Conservation (phyloP, 106 monocot genomes). For the Iris macrosiphon region DNA sequence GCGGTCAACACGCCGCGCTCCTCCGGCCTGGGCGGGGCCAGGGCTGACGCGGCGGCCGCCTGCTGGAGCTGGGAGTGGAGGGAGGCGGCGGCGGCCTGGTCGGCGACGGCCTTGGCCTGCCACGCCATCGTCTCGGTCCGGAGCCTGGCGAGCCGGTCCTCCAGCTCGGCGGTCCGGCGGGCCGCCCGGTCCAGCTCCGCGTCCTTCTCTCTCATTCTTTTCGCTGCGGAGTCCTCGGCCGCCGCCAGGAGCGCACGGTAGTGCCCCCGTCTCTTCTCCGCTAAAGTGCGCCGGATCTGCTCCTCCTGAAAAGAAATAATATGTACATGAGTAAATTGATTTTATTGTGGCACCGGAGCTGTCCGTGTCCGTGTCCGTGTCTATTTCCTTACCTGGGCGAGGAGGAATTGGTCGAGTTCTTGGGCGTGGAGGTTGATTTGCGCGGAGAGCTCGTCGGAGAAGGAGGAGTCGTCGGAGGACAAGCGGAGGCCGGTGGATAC, state of each 20-base stretch:
- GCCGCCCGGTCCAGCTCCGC: slow-evolving; percentile 24
- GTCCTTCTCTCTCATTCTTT: slow-evolving; percentile 27
- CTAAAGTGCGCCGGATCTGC: slow-evolving; percentile 49
- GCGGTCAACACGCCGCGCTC: too few species aligned
- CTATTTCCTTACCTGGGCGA: slow-evolving; percentile 44
- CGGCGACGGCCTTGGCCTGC: slow-evolving; percentile 31
- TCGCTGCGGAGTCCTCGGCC: slow-evolving; percentile 6
- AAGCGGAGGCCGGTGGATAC: slow-evolving; percentile 68
- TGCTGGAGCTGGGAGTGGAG: too few species aligned
- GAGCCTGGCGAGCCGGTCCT: slow-evolving; percentile 13
- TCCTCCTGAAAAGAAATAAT: slow-evolving; percentile 42
- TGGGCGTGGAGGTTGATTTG: slow-evolving; percentile 33
- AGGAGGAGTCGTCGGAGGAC: slow-evolving; percentile 34
- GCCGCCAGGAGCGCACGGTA: slow-evolving; percentile 17
- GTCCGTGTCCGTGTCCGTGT: too few species aligned
- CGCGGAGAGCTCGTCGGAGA: slow-evolving; percentile 28
- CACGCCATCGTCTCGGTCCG: slow-evolving; percentile 22
- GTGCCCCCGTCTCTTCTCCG: slow-evolving; percentile 15
- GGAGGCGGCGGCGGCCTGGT: too few species aligned
- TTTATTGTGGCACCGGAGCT: too few species aligned
- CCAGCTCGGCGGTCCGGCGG: slow-evolving; percentile 21
- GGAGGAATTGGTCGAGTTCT: slow-evolving; percentile 58
- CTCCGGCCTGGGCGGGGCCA: too few species aligned
- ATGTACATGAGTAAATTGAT: neutral
- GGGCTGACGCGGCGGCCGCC: too few species aligned